phyloP scores from a whole-genome alignment of 2,329 filamentous ascomycete species.

The Talaromyces sp. region DNA sequence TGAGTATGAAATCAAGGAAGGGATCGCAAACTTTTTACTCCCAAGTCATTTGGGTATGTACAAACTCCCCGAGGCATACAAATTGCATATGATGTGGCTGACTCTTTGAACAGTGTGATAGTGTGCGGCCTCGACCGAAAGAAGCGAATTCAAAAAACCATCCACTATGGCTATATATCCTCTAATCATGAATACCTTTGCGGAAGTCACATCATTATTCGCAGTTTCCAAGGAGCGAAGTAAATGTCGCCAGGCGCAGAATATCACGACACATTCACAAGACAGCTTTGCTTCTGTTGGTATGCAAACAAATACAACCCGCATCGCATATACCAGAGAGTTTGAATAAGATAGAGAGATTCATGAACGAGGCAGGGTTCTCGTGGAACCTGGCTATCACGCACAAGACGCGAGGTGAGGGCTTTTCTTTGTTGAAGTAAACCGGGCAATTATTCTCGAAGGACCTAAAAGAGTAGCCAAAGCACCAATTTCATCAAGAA shows the following conservation, averaged over 20 bases:
- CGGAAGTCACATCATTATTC: not conserved
- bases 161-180: not conserved
- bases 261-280: not conserved
- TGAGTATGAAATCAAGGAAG: slow-evolving; percentile 90
- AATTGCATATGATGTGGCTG: not conserved
- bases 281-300: not conserved
- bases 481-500: not conserved
- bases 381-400: not conserved
- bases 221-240: not conserved
- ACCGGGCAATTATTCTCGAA: not conserved
- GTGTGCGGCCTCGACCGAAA: not conserved
- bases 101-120: not conserved
- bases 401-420: not conserved
- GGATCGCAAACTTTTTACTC: slow-evolving; percentile 91
- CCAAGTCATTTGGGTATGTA: slow-evolving; percentile 74
- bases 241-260: not conserved
- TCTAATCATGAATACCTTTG: not conserved
- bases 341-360: not conserved
- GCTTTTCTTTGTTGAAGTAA: not conserved
- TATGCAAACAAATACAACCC: not conserved
- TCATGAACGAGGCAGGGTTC: not conserved
- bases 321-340: not conserved
- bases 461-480: not conserved
- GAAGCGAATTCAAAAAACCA: not conserved
- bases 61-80: not conserved